These are phyloP conservation scores for Tolypocladium capitatum DNA, from an alignment of 2,329 filamentous ascomycete species.

Conservation along the genomic window DNA sequence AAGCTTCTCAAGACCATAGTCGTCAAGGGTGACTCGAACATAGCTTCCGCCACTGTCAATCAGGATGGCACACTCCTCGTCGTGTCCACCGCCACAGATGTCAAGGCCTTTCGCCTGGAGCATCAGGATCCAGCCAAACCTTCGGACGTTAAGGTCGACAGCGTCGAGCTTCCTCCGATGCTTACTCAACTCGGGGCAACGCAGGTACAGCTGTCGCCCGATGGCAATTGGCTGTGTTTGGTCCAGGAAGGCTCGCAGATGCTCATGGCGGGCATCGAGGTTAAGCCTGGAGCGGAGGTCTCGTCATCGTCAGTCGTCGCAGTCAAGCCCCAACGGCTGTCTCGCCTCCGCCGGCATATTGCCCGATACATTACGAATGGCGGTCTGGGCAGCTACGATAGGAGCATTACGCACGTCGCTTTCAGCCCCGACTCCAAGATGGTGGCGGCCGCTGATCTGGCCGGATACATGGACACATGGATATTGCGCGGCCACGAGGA, in stretches of 20 bases:
- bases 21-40: constrained; percentile 64
- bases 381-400: constrained; percentile 62
- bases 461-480: constrained; percentile 83
- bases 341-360: constrained; percentile 39
- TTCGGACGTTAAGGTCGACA: constrained; percentile 55
- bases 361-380: constrained; percentile 46
- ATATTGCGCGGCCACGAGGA: constrained; percentile 39
- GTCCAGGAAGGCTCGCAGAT: constrained; percentile 49
- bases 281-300: constrained; percentile 5
- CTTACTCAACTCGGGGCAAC: constrained; percentile 53
- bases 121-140: constrained; percentile 33
- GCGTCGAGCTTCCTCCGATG: constrained; percentile 48
- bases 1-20: constrained; percentile 59
- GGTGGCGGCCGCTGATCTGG: constrained; percentile 66
- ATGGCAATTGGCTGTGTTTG: constrained; percentile 55
- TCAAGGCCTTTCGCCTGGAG: constrained; percentile 65
- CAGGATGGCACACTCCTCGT: constrained; percentile 58
- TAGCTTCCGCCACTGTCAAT: constrained; percentile 62
- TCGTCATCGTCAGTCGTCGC: constrained; percentile 7
- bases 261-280: constrained; percentile 25
- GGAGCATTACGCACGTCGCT: constrained; percentile 57
- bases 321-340: constrained; percentile 31
- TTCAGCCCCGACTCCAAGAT: constrained; percentile 75
- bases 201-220: constrained; percentile 54
- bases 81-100: constrained; percentile 59